Evolutionary conservation across 495 filamentous ascomycete species (phyloP).

Genomic region (Penicillium pulvis): DNA sequence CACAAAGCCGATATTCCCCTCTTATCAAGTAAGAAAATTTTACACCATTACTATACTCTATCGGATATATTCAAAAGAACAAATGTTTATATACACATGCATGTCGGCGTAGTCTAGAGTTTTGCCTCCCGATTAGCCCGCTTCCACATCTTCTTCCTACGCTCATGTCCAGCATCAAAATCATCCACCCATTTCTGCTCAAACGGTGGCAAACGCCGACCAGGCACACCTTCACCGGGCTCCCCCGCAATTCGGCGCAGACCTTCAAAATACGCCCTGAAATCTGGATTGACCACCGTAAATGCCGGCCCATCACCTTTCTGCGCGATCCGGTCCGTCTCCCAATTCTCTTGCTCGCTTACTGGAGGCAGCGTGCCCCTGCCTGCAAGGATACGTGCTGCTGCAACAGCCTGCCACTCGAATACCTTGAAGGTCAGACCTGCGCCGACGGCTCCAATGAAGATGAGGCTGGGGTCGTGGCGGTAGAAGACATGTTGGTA

Average conservation of each 20-base stretch:
- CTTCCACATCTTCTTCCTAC: slow-evolving; percentile 53
- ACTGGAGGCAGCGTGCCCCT: slow-evolving; percentile 44
- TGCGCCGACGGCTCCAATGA: slow-evolving; percentile 49
- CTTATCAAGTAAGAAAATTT: no score
- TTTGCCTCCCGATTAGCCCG: slow-evolving; percentile 27
- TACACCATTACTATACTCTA: neutral
- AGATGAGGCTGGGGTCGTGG: slow-evolving; percentile 38
- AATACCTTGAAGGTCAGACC: slow-evolving; percentile 62
- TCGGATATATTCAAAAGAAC: neutral
- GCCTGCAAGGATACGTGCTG: slow-evolving; percentile 58
- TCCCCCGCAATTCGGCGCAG: slow-evolving; percentile 51
- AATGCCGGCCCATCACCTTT: slow-evolving; percentile 55
- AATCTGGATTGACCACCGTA: slow-evolving; percentile 52
- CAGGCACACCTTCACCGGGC: slow-evolving; percentile 32
- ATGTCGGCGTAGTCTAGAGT: neutral
- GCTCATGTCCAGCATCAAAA: slow-evolving; percentile 51
- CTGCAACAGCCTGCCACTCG: slow-evolving; percentile 62
- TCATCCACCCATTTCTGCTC: slow-evolving; percentile 48
- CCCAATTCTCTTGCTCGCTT: slow-evolving; percentile 52
- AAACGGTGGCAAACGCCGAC: slow-evolving; percentile 49
- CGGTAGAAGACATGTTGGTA: slow-evolving; percentile 59
- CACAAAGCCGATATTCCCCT: neutral
- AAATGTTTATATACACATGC: neutral
- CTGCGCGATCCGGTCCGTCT: slow-evolving; percentile 47
- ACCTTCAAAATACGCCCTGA: slow-evolving; percentile 57